Evolutionary conservation across 1,284 basidiomycete species (phyloP).

Genomic region (Apiotrichum sp.): DNA sequence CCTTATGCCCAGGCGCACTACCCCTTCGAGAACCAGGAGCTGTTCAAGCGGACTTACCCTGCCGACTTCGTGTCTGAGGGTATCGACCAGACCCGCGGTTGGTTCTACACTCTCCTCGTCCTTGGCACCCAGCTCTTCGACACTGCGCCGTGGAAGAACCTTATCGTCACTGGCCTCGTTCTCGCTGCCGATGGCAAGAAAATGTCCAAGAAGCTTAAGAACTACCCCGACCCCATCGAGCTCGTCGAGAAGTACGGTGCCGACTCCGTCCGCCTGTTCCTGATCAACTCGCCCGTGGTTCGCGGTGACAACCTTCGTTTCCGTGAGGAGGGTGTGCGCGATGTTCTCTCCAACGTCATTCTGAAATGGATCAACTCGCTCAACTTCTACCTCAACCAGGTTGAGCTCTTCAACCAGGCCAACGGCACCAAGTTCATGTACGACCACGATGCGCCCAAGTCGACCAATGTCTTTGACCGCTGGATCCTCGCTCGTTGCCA

Average conservation of each 20-base stretch:
- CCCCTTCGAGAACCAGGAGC: conserved; percentile 87
- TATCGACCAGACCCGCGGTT: conserved; percentile 91
- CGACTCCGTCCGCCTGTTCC: conserved; percentile 94
- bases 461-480: conserved; percentile 93
- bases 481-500: conserved; percentile 98
- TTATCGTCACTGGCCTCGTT: conserved; percentile 93
- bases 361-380: conserved; percentile 99
- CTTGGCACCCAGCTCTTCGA: conserved; percentile 91
- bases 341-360: conserved; percentile 89
- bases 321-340: conserved; percentile 95
- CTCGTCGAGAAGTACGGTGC: conserved; percentile 91
- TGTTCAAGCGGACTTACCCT: conserved; percentile 71
- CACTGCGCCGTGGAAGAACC: conserved; percentile 94
- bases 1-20: conserved; percentile 97
- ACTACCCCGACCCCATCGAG: conserved; percentile 95
- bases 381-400: conserved; percentile 99
- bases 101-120: conserved; percentile 99
- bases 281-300: conserved; percentile 98
- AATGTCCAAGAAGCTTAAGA: conserved; percentile 98
- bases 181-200: conserved; percentile 98
- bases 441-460: conserved; percentile 75
- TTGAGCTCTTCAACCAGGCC: conserved; percentile 77
- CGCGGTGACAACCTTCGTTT: conserved; percentile 96
- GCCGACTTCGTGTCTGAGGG: conserved; percentile 99
- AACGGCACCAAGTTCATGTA: conserved; percentile 76